Evolutionary conservation across 1,139 yeast genomes (phyloP).

Genomic region (Candida sanyaensis): DNA sequence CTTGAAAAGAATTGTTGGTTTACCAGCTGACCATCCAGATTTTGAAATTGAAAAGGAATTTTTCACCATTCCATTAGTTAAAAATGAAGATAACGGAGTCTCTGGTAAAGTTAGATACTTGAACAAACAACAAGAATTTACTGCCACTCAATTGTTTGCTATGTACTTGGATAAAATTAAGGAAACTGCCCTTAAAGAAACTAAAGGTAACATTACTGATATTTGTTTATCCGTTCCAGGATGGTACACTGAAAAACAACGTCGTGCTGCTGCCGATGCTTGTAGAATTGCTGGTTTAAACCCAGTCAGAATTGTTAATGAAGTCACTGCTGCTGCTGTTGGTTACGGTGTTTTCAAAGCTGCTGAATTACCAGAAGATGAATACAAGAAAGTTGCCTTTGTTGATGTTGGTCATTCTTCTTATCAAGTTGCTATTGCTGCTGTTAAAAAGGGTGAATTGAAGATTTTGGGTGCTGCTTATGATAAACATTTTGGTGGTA

Average conservation of each 20-base stretch:
- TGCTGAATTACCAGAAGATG: conserved; percentile 90
- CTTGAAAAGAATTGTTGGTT: conserved; percentile 87
- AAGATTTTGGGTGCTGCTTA: conserved; percentile 89
- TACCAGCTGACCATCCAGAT: conserved; percentile 75
- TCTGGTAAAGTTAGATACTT: conserved; percentile 85
- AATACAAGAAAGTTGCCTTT: conserved; percentile 86
- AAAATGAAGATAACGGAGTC: conserved; percentile 67
- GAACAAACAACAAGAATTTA: conserved; percentile 77
- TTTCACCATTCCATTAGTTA: conserved; percentile 69
- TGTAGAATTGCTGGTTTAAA: conserved; percentile 94
- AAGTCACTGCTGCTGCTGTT: conserved; percentile 97
- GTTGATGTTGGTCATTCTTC: conserved; percentile 97
- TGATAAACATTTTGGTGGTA: conserved; percentile 98
- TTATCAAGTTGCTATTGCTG: conserved; percentile 86
- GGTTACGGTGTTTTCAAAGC: conserved; percentile 99
- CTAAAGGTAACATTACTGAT: conserved; percentile 79
- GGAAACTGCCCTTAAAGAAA: conserved; percentile 76
- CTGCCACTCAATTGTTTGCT: conserved; percentile 88
- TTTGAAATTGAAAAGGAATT: conserved; percentile 72
- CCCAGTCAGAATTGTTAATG: conserved; percentile 97
- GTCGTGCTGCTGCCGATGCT: conserved; percentile 96
- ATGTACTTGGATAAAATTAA: conserved; percentile 93
- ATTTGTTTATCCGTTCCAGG: conserved; percentile 95
- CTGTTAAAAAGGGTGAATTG: conserved; percentile 95
- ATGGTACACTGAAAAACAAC: conserved; percentile 96